Percentiles rank a stretch among this genome's conserved stretches.
phyloP scores from a whole-genome alignment of 1,284 basidiomycete species.

The Cutaneotrichosporon sp. region DNA sequence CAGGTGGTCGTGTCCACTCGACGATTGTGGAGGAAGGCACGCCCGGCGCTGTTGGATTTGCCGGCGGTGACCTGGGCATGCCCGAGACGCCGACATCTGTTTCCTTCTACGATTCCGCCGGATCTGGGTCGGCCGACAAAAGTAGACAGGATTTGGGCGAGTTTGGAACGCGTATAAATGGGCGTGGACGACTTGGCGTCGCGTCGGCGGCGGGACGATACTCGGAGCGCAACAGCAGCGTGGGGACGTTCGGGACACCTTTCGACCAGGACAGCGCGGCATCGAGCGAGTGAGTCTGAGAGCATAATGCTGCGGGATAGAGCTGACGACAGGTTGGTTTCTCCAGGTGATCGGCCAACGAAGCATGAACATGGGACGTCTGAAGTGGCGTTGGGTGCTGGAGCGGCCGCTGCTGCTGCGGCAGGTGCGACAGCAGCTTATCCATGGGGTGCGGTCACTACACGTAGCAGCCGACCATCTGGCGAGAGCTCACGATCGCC shows the following conservation, averaged over 20 bases:
- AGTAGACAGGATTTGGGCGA: conserved; percentile 6
- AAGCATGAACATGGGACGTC: background rate
- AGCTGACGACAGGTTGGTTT: background rate
- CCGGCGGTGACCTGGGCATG: background rate
- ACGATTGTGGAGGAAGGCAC: conserved; percentile 15
- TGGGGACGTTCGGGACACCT: conserved; percentile 15
- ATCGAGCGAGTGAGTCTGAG: background rate
- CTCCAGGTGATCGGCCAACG: background rate
- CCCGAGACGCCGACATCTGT: background rate
- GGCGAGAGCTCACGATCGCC: background rate
- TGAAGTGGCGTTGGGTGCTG: background rate
- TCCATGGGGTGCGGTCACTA: no score
- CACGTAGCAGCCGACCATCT: background rate
- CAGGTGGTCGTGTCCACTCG: conserved; percentile 2
- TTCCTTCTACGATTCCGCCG: conserved; percentile 13
- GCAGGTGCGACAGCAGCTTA: background rate
- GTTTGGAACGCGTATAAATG: conserved; percentile 9
- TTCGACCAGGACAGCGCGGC: background rate
- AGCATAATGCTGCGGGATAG: background rate
- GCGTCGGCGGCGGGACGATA: background rate
- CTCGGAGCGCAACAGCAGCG: conserved; percentile 12
- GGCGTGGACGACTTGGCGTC: background rate
- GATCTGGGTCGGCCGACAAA: background rate
- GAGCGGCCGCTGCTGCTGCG: background rate
- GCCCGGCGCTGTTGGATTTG: background rate